Base-by-base conservation (phyloP, 148 eudicot genomes). In the Agrostemma githago region DNA sequence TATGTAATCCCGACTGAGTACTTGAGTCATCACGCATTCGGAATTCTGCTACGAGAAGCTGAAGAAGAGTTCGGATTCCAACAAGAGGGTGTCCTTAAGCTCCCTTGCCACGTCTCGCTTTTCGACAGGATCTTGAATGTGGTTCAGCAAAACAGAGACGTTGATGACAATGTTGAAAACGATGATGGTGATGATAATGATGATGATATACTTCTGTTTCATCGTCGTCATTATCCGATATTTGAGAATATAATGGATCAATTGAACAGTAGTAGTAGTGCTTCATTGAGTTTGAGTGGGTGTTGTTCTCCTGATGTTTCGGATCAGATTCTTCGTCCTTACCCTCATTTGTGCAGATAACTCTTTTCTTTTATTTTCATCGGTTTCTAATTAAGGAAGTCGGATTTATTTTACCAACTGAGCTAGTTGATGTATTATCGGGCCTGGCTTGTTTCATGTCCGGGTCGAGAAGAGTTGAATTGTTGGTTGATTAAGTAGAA, bases 31-130 rank as follows among this genome's bases (percentile, higher is more conserved):
- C 88, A 84, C 48, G 92, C 90, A 8, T 91, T 94, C 20, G 83
- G 86, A 8, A 73, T 84, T 15, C 68, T 94, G 0, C 81, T 94
- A 1, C 76, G 88, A 77, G 93, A 94, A 78, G 98, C 98, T 2
- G 98, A 94, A 64, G 98, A 94, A 40, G 97, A 94, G 74, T 94
- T 94, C 51, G 98, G 98, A 3, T 94, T 94, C 72, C 92, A 94
- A 46, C 93, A 91, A 78, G 90, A 89, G 41, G 97, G 98, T 0
- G 89, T 94, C 8, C 86, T 94, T 34, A 86, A 82, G 86, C 85
- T 94, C 66, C 98, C 98, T 0, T 94, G 97, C 38, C 79, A 87
- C 8, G 97, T 87, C 9, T 59, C 82, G 0, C 20, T 92, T 8
- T 94, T 94, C 48, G 88, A 89, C 82, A 88, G 76, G 76, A 82